These are phyloP conservation scores for Candida sphagnicola DNA, from an alignment of 805 yeast species.

Conservation along the genomic window DNA sequence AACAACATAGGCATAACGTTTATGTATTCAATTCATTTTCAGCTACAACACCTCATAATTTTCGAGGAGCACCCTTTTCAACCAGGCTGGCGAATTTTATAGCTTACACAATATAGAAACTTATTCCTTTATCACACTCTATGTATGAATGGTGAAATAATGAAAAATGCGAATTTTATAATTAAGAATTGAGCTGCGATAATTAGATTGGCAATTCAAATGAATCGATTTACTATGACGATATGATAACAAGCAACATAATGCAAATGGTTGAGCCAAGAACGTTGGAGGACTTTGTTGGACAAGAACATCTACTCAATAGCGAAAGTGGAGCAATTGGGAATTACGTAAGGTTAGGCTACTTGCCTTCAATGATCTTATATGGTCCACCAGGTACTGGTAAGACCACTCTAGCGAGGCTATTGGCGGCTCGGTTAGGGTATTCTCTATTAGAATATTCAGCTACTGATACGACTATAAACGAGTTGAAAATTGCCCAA, in stretches of 20 bases:
- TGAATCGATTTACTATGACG: neutral
- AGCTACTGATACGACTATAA: conserved; percentile 70
- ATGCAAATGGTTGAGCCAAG: conserved; percentile 40
- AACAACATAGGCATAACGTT: neutral
- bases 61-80: no score
- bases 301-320: conserved; percentile 72
- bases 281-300: conserved; percentile 65
- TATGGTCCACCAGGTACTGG: conserved; percentile 98
- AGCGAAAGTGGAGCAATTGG: conserved; percentile 61
- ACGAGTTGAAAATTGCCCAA: conserved; percentile 62
- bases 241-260: neutral
- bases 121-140: no score
- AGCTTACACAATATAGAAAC: no score
- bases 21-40: neutral
- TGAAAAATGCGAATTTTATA: no score
- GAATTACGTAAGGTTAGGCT: conserved; percentile 60
- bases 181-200: no score
- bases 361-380: conserved; percentile 78
- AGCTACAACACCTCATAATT: no score
- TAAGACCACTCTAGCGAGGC: conserved; percentile 79
- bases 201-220: neutral
- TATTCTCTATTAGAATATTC: conserved; percentile 73
- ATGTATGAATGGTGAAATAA: no score
- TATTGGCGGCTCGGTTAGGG: conserved; percentile 52
- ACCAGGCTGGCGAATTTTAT: no score